Evolutionary conservation across 1,284 basidiomycete species (phyloP).

Genomic region (Marasmius oreades): DNA sequence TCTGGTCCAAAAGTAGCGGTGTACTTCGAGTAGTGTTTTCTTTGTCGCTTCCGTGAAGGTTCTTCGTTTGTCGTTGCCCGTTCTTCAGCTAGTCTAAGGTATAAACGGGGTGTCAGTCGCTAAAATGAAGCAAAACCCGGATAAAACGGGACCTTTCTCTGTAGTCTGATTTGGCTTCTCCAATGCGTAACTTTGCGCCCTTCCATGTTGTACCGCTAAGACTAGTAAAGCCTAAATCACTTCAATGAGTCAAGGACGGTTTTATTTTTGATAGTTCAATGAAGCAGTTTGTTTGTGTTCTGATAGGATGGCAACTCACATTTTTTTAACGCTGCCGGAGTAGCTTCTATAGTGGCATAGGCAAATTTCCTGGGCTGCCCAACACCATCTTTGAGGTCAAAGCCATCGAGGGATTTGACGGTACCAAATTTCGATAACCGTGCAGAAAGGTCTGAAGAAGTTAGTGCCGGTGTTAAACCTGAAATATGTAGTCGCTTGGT

Average conservation of each 20-base stretch:
- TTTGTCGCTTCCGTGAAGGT: conserved; percentile 23
- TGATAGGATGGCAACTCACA: conserved; percentile 45
- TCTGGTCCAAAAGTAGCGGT: conserved; percentile 43
- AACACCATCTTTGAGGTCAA: conserved; percentile 59
- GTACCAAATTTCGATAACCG: conserved; percentile 65
- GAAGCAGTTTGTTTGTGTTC: conserved; percentile 3
- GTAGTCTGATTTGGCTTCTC: conserved; percentile 74
- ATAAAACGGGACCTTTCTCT: conserved; percentile 45
- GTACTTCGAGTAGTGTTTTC: conserved; percentile 29
- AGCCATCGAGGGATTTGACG: conserved; percentile 64
- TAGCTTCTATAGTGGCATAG: conserved; percentile 70
- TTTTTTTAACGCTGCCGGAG: conserved; percentile 51
- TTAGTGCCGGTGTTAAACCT: conserved; percentile 65
- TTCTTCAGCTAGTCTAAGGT: conserved; percentile 33
- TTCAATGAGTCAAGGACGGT: no score
- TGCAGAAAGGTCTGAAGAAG: conserved; percentile 50
- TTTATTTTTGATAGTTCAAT: not conserved
- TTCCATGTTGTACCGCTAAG: conserved; percentile 81
- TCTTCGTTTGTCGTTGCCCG: conserved; percentile 27
- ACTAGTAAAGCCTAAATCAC: conserved; percentile 70
- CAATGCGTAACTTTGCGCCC: conserved; percentile 75
- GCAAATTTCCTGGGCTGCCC: conserved; percentile 68
- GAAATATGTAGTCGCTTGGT: conserved; percentile 71
- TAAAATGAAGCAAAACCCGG: conserved; percentile 2
- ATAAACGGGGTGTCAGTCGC: not conserved